These are phyloP conservation scores for Umbilicaria muhlenbergii DNA, from an alignment of 495 filamentous ascomycete genomes.

Conservation along the genomic window DNA sequence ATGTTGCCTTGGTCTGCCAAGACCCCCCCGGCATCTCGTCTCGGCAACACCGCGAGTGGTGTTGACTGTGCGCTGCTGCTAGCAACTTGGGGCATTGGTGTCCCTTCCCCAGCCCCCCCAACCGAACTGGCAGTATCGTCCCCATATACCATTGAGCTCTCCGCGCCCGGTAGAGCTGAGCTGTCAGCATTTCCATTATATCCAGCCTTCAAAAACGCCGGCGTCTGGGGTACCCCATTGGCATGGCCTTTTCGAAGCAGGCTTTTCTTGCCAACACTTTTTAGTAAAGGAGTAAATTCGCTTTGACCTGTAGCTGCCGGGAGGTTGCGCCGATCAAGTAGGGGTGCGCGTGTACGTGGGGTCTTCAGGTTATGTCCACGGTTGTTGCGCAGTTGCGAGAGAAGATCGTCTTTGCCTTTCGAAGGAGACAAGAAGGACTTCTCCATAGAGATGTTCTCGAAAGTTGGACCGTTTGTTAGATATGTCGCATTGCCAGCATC, in stretches of 20 bases:
- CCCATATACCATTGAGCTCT: constrained; percentile 51
- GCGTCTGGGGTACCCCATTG: constrained; percentile 47
- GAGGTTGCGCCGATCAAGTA: constrained; percentile 50
- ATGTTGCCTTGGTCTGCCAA: constrained; percentile 70
- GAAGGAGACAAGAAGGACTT: constrained; percentile 75
- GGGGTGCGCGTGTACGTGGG: constrained; percentile 48
- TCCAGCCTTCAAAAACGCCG: constrained; percentile 44
- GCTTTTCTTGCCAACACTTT: constrained; percentile 74
- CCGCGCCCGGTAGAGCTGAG: constrained; percentile 43
- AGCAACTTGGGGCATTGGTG: constrained; percentile 52
- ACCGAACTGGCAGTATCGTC: constrained; percentile 42
- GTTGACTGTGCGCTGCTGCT: constrained; percentile 70
- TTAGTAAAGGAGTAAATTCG: constrained; percentile 89
- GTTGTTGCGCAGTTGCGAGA: constrained; percentile 50
- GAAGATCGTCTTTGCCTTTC: constrained; percentile 55
- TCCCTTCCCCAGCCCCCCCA: constrained; percentile 36
- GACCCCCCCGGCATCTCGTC: constrained; percentile 41
- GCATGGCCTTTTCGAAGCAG: constrained; percentile 43
- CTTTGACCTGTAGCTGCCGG: constrained; percentile 43
- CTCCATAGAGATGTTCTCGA: constrained; percentile 59
- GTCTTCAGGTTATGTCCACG: constrained; percentile 48
- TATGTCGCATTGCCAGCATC: constrained; percentile 68
- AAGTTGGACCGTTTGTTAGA: constrained; percentile 48
- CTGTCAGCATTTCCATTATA: constrained; percentile 47
- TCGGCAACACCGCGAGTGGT: constrained; percentile 52